Percentiles rank a stretch among this genome's conserved stretches.
Evolutionary conservation across 106 monocot species (phyloP).

Genomic region (Vanilla planifolia): DNA sequence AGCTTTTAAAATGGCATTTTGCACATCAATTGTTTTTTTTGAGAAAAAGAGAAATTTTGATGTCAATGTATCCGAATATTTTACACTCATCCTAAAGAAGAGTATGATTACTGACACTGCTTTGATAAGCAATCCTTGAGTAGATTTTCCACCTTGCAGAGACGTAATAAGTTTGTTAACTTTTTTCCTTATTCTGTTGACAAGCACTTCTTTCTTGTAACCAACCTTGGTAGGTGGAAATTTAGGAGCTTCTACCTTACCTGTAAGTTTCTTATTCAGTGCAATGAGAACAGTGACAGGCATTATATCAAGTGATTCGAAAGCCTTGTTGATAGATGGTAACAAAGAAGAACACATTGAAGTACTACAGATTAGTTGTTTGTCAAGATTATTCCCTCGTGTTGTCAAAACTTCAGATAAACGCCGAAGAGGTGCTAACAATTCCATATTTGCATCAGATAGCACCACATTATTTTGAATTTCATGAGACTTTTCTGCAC

Average conservation of each 20-base stretch:
- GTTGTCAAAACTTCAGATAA: constrained; percentile 43
- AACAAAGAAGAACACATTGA: constrained; percentile 24
- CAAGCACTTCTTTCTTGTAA: constrained; percentile 16
- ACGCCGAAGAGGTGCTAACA: constrained; percentile 12
- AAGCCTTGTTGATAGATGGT: constrained; percentile 29
- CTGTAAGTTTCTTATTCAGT: constrained; percentile 50
- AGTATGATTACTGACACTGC: constrained; percentile 59
- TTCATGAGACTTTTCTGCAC: constrained; percentile 25
- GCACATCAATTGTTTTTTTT: constrained; percentile 28
- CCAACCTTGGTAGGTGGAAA: constrained; percentile 26
- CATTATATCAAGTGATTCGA: constrained; percentile 40
- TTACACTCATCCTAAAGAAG: constrained; percentile 27
- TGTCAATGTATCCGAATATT: constrained; percentile 14
- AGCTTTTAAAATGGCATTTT: constrained; percentile 57
- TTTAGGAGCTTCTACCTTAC: constrained; percentile 19
- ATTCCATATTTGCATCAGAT: constrained; percentile 19
- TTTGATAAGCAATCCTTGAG: constrained; percentile 57
- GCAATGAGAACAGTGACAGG: constrained; percentile 40
- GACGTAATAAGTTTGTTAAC: constrained; percentile 20
- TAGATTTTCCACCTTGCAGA: constrained; percentile 27
- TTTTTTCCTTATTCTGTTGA: constrained; percentile 23
- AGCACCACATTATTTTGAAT: constrained; percentile 35
- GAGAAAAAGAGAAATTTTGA: constrained; percentile 55
- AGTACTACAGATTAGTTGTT: constrained; percentile 21
- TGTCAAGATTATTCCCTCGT: constrained; percentile 22